Conservation (phyloP, 2,329 filamentous ascomycete species). For the Dothiorella sarmentorum region DNA sequence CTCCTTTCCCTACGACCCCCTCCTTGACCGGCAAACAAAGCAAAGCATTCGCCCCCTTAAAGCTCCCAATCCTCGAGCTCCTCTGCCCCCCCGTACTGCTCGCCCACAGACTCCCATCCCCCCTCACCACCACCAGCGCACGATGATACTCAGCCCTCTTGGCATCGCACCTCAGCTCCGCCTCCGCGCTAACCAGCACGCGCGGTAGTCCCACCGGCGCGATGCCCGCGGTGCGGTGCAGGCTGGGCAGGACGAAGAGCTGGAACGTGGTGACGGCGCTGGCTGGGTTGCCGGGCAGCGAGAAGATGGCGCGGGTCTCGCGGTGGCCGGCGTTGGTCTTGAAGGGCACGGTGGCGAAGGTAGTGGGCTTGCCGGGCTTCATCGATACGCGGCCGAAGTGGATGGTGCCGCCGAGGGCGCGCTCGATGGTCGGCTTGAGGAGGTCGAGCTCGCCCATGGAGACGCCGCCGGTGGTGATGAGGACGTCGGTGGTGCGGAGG, state of each 20-base stretch:
- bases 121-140: conserved; percentile 63
- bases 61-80: conserved; percentile 83
- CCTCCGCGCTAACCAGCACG: conserved; percentile 66
- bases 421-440: conserved; percentile 92
- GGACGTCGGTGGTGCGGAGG: conserved; percentile 70
- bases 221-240: conserved; percentile 74
- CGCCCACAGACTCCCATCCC: conserved; percentile 67
- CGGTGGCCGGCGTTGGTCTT: conserved; percentile 53
- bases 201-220: conserved; percentile 65
- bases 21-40: conserved; percentile 68
- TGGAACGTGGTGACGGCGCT: conserved; percentile 91
- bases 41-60: conserved; percentile 84
- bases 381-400: conserved; percentile 95
- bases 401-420: conserved; percentile 82
- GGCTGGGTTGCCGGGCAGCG: conserved; percentile 89
- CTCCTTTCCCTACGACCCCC: conserved; percentile 64
- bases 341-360: conserved; percentile 82
- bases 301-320: conserved; percentile 72
- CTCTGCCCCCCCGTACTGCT: conserved; percentile 85
- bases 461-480: conserved; percentile 91
- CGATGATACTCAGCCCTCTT: conserved; percentile 84
- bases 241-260: conserved; percentile 83
- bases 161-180: conserved; percentile 72
- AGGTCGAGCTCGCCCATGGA: conserved; percentile 98
- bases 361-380: conserved; percentile 98